Evolutionary conservation across 1,139 yeast genomes (phyloP), one percentile per base, ranked within the genome.

Genomic region (Candida buenavistaensis): DNA sequence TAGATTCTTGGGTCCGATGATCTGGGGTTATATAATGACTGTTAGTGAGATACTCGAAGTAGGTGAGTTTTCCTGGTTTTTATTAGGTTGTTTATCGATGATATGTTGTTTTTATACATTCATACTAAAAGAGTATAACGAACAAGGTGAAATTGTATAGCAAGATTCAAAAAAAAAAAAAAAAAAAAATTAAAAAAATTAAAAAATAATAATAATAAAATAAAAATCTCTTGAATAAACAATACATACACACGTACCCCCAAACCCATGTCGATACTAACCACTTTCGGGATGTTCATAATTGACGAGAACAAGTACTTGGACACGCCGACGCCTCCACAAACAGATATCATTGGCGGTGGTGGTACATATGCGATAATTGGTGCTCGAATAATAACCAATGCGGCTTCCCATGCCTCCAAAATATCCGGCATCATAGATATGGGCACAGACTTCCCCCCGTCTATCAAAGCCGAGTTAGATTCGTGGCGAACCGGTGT

Each of bases 251-350:
- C n/a, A n/a, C n/a, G n/a, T n/a, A n/a, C n/a, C n/a, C n/a, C 11
- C 17, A 15, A 12, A 16, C 25, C 27, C 19, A 40, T 40, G 44
- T 49, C 56, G 3, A 48, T 74, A 13, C 66, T 82, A 42, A 65
- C 80, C 10, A 75, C 94, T 1, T 64, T 86, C 59, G 97, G 97
- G 32, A 83, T 90, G 89, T 84, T 88, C 58, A 88, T 90, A 48
- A 74, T 90, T n/a, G 97, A 90, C 55, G 96, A 87, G 44, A 87
- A 89, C 47, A 80, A 77, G 37, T 81, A 76, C 49, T 69, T 75
- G 0, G 53, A 59, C 5, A 52, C 69, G 31, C 59, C 65, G 14
- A 62, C 70, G 5, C 55, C 59, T 2, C 50, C 75, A 0, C 75
- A 76, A 17, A 54, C 58, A 33, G 64, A 86, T 51, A 68, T 89